Evolutionary conservation across 805 yeast genomes (phyloP).

Genomic region (Hagleromyces aurorensis): DNA sequence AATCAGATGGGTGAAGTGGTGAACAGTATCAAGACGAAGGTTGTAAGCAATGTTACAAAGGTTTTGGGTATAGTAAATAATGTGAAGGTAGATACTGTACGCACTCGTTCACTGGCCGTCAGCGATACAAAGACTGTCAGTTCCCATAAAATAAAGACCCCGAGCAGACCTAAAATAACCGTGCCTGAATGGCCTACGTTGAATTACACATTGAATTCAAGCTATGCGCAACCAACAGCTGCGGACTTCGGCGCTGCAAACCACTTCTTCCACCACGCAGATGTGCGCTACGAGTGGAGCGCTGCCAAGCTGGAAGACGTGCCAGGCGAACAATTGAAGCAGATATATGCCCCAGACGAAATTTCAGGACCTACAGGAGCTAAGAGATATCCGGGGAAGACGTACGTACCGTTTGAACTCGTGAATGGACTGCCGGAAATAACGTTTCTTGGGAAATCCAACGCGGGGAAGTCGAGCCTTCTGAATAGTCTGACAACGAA

Average conservation of each 20-base stretch:
- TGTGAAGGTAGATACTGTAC: too few relatives aligned
- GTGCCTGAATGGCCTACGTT: conserved; percentile 10
- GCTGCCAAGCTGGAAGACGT: conserved; percentile 43
- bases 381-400: conserved; percentile 22
- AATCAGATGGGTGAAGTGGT: too few relatives aligned
- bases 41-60: too few relatives aligned
- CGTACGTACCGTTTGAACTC: conserved; percentile 26
- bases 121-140: too few relatives aligned
- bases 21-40: too few relatives aligned
- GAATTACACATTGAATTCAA: conserved; percentile 10
- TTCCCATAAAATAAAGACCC: too few relatives aligned
- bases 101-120: too few relatives aligned
- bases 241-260: conserved; percentile 24
- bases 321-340: conserved; percentile 34
- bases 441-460: conserved; percentile 69
- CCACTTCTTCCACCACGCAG: conserved; percentile 41
- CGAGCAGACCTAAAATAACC: conserved; percentile 1
- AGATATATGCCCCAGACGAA: conserved; percentile 6
- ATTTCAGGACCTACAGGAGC: conserved; percentile 21
- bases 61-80: too few relatives aligned
- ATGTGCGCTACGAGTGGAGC: conserved; percentile 53
- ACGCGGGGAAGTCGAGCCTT: conserved; percentile 79
- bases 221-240: conserved; percentile 13
- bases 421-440: conserved; percentile 57
- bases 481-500: conserved; percentile 51